Conservation (phyloP, 2,329 filamentous ascomycete genomes). For the Talaromyces albobiverticillius region DNA sequence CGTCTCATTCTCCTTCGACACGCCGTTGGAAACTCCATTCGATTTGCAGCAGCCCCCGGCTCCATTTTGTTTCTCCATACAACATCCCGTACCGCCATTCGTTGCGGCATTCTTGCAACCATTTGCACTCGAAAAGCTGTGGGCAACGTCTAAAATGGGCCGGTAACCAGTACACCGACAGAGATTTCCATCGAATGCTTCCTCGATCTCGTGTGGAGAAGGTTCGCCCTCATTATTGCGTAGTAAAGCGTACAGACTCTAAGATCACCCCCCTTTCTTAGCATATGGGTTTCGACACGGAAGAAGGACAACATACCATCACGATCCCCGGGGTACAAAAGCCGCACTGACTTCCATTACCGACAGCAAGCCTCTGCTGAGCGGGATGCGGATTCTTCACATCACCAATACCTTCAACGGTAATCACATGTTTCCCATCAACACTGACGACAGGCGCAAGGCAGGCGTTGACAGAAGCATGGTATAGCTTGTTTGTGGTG, state of each 20-base stretch:
- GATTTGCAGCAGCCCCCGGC: conserved; percentile 67
- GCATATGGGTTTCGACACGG: not conserved
- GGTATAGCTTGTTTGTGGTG: conserved; percentile 87
- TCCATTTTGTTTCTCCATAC: conserved; percentile 64
- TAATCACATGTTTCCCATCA: conserved; percentile 97
- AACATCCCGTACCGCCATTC: conserved; percentile 66
- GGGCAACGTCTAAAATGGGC: conserved; percentile 89
- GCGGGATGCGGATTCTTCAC: conserved; percentile 81
- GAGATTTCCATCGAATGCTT: conserved; percentile 94
- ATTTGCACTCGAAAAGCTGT: conserved; percentile 66
- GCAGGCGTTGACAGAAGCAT: conserved; percentile 95
- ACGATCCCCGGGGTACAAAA: conserved; percentile 98
- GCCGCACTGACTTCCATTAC: conserved; percentile 89
- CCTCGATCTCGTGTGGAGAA: conserved; percentile 79
- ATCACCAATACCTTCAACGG: conserved; percentile 91
- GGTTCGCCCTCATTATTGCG: conserved; percentile 73
- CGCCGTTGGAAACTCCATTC: conserved; percentile 35
- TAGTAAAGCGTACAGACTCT: conserved; percentile 88
- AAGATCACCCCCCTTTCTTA: conserved; percentile 12
- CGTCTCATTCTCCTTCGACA: conserved; percentile 18
- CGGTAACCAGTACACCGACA: conserved; percentile 95
- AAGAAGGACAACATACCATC: conserved; percentile 55
- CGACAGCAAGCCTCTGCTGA: conserved; percentile 86
- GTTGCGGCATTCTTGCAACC: conserved; percentile 55
- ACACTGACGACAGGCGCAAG: conserved; percentile 87